phyloP scores from a whole-genome alignment of 768 basidiomycete species.

The Candolleomyces efflorescens region DNA sequence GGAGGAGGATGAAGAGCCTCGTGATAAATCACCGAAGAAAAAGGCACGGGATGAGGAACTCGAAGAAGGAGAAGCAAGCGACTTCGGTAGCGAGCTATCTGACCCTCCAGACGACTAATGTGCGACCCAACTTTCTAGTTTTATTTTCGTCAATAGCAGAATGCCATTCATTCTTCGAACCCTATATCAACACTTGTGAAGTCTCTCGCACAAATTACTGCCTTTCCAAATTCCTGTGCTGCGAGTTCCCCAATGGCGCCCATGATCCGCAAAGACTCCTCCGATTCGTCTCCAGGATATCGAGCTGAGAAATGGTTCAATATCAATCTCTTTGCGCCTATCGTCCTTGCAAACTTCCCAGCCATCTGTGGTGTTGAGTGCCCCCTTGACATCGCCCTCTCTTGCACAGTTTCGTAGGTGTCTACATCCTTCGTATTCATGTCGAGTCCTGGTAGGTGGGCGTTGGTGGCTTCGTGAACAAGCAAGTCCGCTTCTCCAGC shows the following conservation, averaged over 20 bases:
- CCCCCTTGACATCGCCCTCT: slow-evolving; percentile 66
- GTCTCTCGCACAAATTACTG: slow-evolving; percentile 69
- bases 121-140: slow-evolving; percentile 9
- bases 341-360: slow-evolving; percentile 67
- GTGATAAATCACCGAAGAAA: slow-evolving; percentile 44
- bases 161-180: slow-evolving; percentile 23
- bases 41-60: slow-evolving; percentile 60
- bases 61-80: slow-evolving; percentile 86
- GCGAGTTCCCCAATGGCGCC: slow-evolving; percentile 57
- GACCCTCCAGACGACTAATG: slow-evolving; percentile 60
- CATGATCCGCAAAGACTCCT: slow-evolving; percentile 54
- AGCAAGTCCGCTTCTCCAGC: slow-evolving; percentile 68
- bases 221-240: slow-evolving; percentile 44
- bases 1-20: slow-evolving; percentile 71
- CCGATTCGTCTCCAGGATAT: slow-evolving; percentile 64
- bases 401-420: slow-evolving; percentile 57
- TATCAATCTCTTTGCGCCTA: slow-evolving; percentile 57
- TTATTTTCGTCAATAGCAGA: slow-evolving; percentile 9
- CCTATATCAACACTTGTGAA: slow-evolving; percentile 66
- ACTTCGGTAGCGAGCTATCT: slow-evolving; percentile 72
- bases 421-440: slow-evolving; percentile 54
- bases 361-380: slow-evolving; percentile 95
- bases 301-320: slow-evolving; percentile 86
- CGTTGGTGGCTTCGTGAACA: slow-evolving; percentile 90
- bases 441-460: slow-evolving; percentile 68